Evolutionary conservation across 257 asterid genomes (phyloP), one percentile per base, ranked within the genome.

Genomic region (Handroanthus guayacan): DNA sequence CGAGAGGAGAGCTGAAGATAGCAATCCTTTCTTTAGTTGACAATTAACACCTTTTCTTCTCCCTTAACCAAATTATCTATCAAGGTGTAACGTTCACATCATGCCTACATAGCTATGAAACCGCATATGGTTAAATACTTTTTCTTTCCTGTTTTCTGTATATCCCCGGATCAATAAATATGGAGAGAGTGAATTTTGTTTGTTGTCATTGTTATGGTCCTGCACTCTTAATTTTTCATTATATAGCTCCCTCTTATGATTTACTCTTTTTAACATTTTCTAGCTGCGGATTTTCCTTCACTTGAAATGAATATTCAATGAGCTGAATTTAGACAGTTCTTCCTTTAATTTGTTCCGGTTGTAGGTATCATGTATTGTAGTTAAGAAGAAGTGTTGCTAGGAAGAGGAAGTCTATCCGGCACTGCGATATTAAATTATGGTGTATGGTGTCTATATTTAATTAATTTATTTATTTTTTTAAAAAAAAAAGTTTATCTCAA

Each of bases 1-100:
- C 3, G 18, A 72, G 66, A 69, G 16, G 62, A 52, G 65, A 77
- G 85, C 80, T 69, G 58, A 78, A 75, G 78, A 71, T 51, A 80
- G 84, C 76, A 81, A 76, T 72, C 76, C 78, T 78, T 86, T 67
- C 86, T 70, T 75, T 72, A 67, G 87, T 85, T 86, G 88, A 86
- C 82, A 82, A 86, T 78, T 13, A 72, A 78, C 83, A 81, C 89
- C 75, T 79, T 80, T 71, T 84, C 79, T 70, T 66, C 82, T 39
- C 70, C 65, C 66, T 56, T 66, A 81, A 74, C 75, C 51, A 67
- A 62, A 47, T 57, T 67, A 18, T 44, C 76, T 44, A 74, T 25
- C 44, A 58, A 2, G 3, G 52, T 78, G 84, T 68, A 75, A 80
- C 77, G 1, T 74, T 54, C 5, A 14, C 38, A 68, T 72, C 86